Percentiles rank a stretch among this genome's conserved stretches.
phyloP scores from a whole-genome alignment of 345 rosid genomes.

The Odontarrhena argentea region DNA sequence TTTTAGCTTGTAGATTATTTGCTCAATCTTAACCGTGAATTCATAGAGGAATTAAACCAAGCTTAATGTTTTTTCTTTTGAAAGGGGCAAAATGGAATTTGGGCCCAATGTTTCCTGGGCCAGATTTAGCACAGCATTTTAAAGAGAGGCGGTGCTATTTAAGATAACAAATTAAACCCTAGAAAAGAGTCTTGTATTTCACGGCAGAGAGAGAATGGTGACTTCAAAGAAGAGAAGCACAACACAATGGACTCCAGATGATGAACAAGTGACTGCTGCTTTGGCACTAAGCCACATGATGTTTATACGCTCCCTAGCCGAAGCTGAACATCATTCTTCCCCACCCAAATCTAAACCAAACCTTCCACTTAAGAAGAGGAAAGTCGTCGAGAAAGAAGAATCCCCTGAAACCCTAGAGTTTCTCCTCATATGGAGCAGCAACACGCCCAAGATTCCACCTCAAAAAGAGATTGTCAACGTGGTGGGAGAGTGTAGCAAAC shows the following conservation, averaged over 20 bases:
- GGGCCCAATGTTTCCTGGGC: slow-evolving; percentile 6
- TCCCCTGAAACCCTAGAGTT: slow-evolving; percentile 1
- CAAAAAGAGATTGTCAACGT: not conserved
- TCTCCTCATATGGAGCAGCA: not conserved
- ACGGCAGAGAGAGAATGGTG: not conserved
- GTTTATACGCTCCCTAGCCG: not conserved
- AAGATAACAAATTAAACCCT: not conserved
- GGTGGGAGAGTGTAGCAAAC: slow-evolving; percentile 16
- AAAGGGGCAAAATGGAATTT: not conserved
- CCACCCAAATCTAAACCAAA: not conserved
- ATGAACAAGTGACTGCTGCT: not conserved
- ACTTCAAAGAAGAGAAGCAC: not conserved
- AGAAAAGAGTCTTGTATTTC: not conserved
- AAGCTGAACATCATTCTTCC: not conserved
- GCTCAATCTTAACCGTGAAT: too few species aligned
- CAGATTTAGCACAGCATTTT: not conserved
- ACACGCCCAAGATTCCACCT: not conserved
- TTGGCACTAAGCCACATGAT: not conserved
- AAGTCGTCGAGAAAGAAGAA: not conserved
- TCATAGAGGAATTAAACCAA: too few species aligned
- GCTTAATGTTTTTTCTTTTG: too few species aligned
- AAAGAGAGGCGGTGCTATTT: not conserved
- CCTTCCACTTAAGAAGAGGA: not conserved
- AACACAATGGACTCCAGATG: not conserved
- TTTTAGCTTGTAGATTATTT: too few species aligned